Evolutionary conservation across 1,284 basidiomycete species (phyloP), one percentile per base, ranked within the genome.

Genomic region (Heterobasidion irregulare): DNA sequence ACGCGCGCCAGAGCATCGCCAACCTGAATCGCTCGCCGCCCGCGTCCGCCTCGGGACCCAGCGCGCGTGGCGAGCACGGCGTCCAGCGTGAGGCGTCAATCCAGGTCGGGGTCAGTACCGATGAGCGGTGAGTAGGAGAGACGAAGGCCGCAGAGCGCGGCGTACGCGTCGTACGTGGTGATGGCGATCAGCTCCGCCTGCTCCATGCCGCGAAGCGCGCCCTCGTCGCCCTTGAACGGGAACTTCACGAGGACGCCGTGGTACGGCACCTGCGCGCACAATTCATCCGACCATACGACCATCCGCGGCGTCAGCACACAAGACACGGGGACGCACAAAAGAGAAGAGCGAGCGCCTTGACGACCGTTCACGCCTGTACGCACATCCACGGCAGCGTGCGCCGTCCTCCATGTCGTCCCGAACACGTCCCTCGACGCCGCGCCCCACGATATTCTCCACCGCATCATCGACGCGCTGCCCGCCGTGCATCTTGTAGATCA

Each of bases 351-450:
- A 99, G 77, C 34, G 78, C 75, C 62, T 85, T 88, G 57, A 98
- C 75, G 8, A 99, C 74, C 34, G 76, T n/a, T n/a, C 95, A 98
- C 0, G 85, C 94, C 68, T 98, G 94, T 54, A 90, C 86, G 48
- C 89, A 78, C 8, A 84, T 80, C 96, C 96, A 99, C 0, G 84
- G 76, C 26, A 97, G 71, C 51, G 69, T 75, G 69, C 92, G 93
- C 3, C 87, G 65, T 97, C 94, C 53, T 93, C 89, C 2, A 77
- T 69, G 65, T 96, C 94, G 64, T 98, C 94, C 94, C 96, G 66
- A 98, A 98, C 0, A 92, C 92, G 54, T 82, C 88, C 77, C 98
- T 98, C 51, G 91, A 78, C 50, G 98, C 73, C 69, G 97, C 94
- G 47, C 84, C 80, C 8, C 93, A 97, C 84, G 63, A 96, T 92